These are phyloP conservation scores for Hyphodiscus sp. DNA, from an alignment of 2,329 filamentous ascomycete genomes.

Conservation along the genomic window DNA sequence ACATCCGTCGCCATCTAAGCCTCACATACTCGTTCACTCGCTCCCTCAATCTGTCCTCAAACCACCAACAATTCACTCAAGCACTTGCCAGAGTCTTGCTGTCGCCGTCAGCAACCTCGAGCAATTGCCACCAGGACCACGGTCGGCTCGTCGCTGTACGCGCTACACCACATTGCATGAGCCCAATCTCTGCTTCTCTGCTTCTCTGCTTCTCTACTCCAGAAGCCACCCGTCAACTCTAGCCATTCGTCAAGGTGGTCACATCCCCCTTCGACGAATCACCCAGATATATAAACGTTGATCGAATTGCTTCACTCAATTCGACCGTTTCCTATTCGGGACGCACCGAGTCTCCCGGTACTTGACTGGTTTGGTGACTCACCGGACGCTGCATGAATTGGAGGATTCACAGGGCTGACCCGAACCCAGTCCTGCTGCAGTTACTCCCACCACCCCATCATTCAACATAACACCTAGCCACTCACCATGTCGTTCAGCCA, in stretches of 20 bases:
- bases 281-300: constrained; percentile 18
- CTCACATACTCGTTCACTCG: background rate
- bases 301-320: constrained; percentile 18
- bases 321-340: constrained; percentile 13
- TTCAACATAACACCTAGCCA: constrained; percentile 15
- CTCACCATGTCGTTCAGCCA: constrained; percentile 30
- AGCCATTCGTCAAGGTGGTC: constrained; percentile 8
- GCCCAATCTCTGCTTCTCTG: background rate
- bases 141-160: constrained; percentile 4
- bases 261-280: constrained; percentile 21
- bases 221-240: constrained; percentile 2
- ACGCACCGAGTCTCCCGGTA: constrained; percentile 17
- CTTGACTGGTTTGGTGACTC: constrained; percentile 24
- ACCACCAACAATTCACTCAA: background rate
- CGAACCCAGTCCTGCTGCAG: constrained; percentile 19
- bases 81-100: background rate
- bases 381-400: constrained; percentile 21
- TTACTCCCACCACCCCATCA: constrained; percentile 8
- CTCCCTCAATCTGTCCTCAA: too few species aligned
- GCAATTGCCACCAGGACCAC: background rate
- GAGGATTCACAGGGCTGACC: constrained; percentile 21
- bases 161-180: background rate
- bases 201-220: background rate
- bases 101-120: background rate
- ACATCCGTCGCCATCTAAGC: background rate